A percentile compares a stretch with the other conserved stretches of the same genome.
phyloP scores from a whole-genome alignment of 768 basidiomycete species.

The Boletellus sp. region DNA sequence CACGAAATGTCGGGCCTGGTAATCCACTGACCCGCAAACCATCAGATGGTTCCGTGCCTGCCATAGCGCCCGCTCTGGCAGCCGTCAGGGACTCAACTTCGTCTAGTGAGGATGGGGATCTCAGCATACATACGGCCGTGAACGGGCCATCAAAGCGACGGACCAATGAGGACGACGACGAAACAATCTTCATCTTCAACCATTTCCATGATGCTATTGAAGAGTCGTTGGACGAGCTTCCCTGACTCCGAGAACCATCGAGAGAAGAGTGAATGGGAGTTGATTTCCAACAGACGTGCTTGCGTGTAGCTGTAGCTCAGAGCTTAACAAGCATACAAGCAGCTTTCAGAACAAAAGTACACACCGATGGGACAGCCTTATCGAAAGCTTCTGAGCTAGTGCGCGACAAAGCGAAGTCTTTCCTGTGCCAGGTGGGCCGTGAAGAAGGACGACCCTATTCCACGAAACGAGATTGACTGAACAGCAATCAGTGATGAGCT shows the following conservation, averaged over 20 bases:
- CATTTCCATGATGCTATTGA: constrained; percentile 83
- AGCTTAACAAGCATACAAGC: background rate
- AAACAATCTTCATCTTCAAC: constrained; percentile 90
- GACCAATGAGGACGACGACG: constrained; percentile 91
- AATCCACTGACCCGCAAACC: constrained; percentile 71
- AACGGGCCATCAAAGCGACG: constrained; percentile 1
- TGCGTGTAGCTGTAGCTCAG: constrained; percentile 63
- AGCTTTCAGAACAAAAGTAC: constrained; percentile 13
- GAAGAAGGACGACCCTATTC: constrained; percentile 92
- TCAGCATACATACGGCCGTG: constrained; percentile 2
- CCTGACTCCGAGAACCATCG: constrained; percentile 99
- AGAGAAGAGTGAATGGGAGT: constrained; percentile 96
- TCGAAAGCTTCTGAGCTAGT: constrained; percentile 91
- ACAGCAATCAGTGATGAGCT: constrained; percentile 5
- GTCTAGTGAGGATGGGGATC: constrained; percentile 46
- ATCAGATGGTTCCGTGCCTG: constrained; percentile 94
- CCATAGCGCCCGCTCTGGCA: constrained; percentile 90
- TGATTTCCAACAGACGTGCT: constrained; percentile 91
- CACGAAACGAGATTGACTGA: constrained; percentile 88
- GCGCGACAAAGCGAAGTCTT: constrained; percentile 95
- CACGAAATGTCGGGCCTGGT: background rate
- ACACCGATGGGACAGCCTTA: constrained; percentile 81
- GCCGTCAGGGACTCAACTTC: constrained; percentile 97
- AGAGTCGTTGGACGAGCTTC: constrained; percentile 93
- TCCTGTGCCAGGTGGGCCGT: constrained; percentile 97